Conservation (phyloP, 2,329 filamentous ascomycete genomes). For the Sclerotinia glacialis region DNA sequence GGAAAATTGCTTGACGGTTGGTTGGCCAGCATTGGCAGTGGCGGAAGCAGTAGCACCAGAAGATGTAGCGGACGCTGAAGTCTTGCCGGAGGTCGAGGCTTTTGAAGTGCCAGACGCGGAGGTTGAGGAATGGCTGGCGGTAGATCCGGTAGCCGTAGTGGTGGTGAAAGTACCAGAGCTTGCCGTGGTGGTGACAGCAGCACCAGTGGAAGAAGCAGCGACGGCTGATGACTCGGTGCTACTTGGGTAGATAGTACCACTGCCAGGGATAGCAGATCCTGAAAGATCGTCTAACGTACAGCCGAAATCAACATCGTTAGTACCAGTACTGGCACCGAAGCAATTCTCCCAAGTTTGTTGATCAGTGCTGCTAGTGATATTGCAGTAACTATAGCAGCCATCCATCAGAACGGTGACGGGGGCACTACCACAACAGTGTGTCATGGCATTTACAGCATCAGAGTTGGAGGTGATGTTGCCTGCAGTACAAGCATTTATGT, state of each 20-base stretch:
- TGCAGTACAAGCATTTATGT: slow-evolving; percentile 14
- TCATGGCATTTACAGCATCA: slow-evolving; percentile 4
- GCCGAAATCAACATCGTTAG: not conserved
- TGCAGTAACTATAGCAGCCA: slow-evolving; percentile 22
- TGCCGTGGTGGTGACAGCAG: not conserved
- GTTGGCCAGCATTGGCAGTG: slow-evolving; percentile 7
- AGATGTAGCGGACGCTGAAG: slow-evolving; percentile 5
- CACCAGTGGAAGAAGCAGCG: slow-evolving; percentile 1
- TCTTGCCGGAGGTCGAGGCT: not conserved
- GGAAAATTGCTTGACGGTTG: slow-evolving; percentile 16
- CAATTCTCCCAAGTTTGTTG: slow-evolving; percentile 9
- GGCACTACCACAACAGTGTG: slow-evolving; percentile 15
- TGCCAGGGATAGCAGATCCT: not conserved
- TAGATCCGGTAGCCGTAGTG: not conserved
- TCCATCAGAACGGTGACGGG: slow-evolving; percentile 3
- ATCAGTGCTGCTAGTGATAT: slow-evolving; percentile 18
- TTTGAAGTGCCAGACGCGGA: not conserved
- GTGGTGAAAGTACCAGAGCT: not conserved
- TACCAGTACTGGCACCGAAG: not conserved
- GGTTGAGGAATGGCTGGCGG: not conserved
- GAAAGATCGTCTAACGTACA: slow-evolving; percentile 8
- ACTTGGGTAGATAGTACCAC: slow-evolving; percentile 13
- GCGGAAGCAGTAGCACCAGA: slow-evolving; percentile 9
- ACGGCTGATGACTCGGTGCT: slow-evolving; percentile 2
- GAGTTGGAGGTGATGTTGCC: slow-evolving; percentile 18